Percentiles rank a stretch among this genome's conserved stretches.
Evolutionary conservation across 176 grass and related monocot genomes (phyloP).

Genomic region (Guadua angustifolia): DNA sequence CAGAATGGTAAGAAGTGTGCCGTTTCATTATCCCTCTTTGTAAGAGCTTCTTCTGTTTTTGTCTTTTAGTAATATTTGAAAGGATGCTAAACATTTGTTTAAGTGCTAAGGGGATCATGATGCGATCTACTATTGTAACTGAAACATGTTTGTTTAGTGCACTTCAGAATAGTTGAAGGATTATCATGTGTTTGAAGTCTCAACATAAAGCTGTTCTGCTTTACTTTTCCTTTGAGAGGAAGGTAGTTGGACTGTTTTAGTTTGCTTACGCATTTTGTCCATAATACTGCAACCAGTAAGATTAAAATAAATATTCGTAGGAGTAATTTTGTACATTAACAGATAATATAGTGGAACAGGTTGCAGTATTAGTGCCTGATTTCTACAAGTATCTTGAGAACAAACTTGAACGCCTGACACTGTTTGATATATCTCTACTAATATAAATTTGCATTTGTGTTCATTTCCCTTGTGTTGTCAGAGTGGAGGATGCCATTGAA

Average conservation of each 20-base stretch:
- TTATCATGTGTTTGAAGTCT: constrained; percentile 18
- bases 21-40: constrained; percentile 22
- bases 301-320: neutral
- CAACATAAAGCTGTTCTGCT: constrained; percentile 6
- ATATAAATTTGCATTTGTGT: too few species aligned
- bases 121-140: constrained; percentile 28
- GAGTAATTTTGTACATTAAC: constrained; percentile 22
- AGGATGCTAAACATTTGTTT: constrained; percentile 38
- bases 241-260: constrained; percentile 16
- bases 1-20: constrained; percentile 39
- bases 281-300: constrained; percentile 15
- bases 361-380: constrained; percentile 12
- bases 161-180: constrained; percentile 26
- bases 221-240: constrained; percentile 22
- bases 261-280: constrained; percentile 12
- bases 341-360: constrained; percentile 21
- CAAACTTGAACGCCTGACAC: constrained; percentile 38
- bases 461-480: too few species aligned
- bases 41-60: constrained; percentile 41
- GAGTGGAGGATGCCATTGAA: too few species aligned
- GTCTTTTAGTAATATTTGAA: constrained; percentile 40
- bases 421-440: constrained; percentile 43
- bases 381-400: constrained; percentile 20
- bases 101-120: constrained; percentile 28
- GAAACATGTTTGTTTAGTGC: constrained; percentile 27